Evolutionary conservation across 2,329 filamentous ascomycete species (phyloP), one percentile per base, ranked within the genome.

Genomic region (Pyricularia pennisetigena): DNA sequence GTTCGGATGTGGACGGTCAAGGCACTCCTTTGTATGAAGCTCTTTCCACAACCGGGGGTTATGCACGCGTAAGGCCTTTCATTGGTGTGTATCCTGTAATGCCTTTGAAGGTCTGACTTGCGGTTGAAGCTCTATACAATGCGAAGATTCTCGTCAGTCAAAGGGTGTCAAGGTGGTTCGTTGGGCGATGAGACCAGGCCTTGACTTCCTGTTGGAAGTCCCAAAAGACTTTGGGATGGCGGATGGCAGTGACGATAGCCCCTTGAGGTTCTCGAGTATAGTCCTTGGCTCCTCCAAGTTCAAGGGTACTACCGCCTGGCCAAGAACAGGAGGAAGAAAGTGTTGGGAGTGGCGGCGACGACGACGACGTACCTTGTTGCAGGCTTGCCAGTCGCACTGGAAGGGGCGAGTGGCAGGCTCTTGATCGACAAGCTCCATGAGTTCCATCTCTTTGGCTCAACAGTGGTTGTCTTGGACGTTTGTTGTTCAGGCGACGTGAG

Each of bases 51-150:
- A 6, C 83, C 85, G 9, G 82, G 81, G 9, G 81, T 84, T 68
- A 80, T 80, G 77, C 88, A 91, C 32, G 83, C 81, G 75, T 90
- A 90, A 10, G 88, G 88, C 24, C 88, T 81, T 76, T 90, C 88
- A 74, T 90, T 90, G 68, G 88, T 91, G 77, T 91, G 88, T 74
- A 90, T 91, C 70, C 88, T 84, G 74, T 89, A 89, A 74, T 91
- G 88, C 74, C 88, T 83, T 74, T 90, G 87, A 70, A 91, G 79
- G 73, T 90, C 88, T 23, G 88, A 90, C 77, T 90, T 90, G 73
- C 88, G 83, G 77, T 90, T 90, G 80, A 91, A 91, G 78, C 86
- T 88, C 88, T 90, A 72, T n/a, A 20, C 29, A 29, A 4, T 61
- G 68, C 24, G 41, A 68, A 67, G 71, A 24, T 73, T 68, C 62